phyloP scores from a whole-genome alignment of 345 rosid species.

The Capsella bursapastoris region DNA sequence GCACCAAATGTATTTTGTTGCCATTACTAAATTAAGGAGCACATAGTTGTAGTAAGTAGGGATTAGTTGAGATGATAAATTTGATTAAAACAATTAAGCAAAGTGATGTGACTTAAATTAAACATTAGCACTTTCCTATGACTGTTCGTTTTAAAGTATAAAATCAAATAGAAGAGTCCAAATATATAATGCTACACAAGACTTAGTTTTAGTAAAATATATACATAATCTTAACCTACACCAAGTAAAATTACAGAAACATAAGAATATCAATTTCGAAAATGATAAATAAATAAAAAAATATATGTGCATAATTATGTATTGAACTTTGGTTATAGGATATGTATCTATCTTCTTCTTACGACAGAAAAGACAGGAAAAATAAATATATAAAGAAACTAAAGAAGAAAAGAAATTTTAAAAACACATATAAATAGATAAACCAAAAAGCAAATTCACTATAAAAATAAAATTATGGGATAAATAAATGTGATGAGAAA shows the following conservation, averaged over 20 bases:
- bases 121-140: slow-evolving; percentile 29
- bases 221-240: too few species aligned
- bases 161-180: not conserved
- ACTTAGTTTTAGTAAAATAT: too few species aligned
- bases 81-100: slow-evolving; percentile 23
- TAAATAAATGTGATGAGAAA: slow-evolving; percentile 31
- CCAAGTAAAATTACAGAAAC: not conserved
- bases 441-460: slow-evolving; percentile 3
- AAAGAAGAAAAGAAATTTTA: not conserved
- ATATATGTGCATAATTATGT: not conserved
- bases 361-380: slow-evolving; percentile 24
- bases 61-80: slow-evolving; percentile 36
- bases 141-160: slow-evolving; percentile 19
- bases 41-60: slow-evolving; percentile 37
- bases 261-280: not conserved
- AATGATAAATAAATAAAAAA: not conserved
- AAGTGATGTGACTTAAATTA: slow-evolving; percentile 25
- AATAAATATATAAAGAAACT: too few species aligned
- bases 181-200: not conserved
- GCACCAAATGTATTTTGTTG: slow-evolving; percentile 11
- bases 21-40: slow-evolving; percentile 28
- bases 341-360: slow-evolving; percentile 38
- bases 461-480: slow-evolving; percentile 7
- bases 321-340: slow-evolving; percentile 11
- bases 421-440: not conserved